Base-by-base conservation (phyloP, 192 early-diverging fungal species). In the Podila epigama region DNA sequence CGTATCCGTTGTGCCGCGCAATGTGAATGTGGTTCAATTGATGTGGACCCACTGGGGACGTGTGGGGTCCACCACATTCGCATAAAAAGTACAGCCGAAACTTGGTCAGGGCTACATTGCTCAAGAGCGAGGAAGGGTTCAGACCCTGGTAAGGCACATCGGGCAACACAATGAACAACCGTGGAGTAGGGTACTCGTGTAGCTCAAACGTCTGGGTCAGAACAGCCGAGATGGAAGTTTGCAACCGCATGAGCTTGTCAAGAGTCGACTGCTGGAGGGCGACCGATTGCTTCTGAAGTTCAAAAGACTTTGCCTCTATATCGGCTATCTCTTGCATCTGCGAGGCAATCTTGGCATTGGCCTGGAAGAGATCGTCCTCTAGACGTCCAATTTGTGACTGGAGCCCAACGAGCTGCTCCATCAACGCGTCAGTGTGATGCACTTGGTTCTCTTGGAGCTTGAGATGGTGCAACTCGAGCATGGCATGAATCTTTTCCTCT, bases 61-160 rank as follows among this genome's bases (percentile, higher is more conserved):
- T 77, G 18, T 77, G 72, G 13, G 36, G 15, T 12, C 66, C 72
- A 22, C 70, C 52, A 42, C 58, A 77, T 37, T 77, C 72, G 32
- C 72, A 77, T 4, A 77, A 60, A 27, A 77, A 77, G 44, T 68
- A 77, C 51, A 77, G 48, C 12, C 72, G 65, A 32, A 68, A 77
- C 66, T 77, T 67, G 41, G 51, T 42, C 16, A 37, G 35, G 2
- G 72, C 15, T 31, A 42, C 58, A 10, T 35, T 51, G 20, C 35
- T 41, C 42, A 77, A 20, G 29, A 68, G 53, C 11, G 35, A 31
- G 18, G 60, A n/a, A 3, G 72, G 65, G 20, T 77, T 63, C 39
- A 68, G 1, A 10, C 72, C 72, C 15, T 68, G 58, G 22, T 68
- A 77, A 11, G 27, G 60, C 13, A 68, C 60, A 44, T 77, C 72